Evolutionary conservation across 176 grass and related monocot genomes (phyloP), one percentile per base, ranked within the genome.

Genomic region (Cenchrus purpureus): DNA sequence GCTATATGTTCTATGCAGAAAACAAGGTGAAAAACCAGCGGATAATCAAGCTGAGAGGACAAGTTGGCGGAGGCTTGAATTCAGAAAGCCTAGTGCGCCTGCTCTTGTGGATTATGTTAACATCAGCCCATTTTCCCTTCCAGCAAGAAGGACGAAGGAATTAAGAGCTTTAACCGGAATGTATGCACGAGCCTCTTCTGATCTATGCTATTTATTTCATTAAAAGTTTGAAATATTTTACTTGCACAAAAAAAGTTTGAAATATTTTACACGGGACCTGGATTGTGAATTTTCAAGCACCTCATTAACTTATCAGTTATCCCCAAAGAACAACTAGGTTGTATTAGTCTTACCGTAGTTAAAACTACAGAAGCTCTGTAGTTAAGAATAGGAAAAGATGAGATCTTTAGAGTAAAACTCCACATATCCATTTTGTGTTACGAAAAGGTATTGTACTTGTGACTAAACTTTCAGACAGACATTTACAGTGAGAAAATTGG

Each of bases 151-250:
- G 70, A 99, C 94, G 0, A 94, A 95, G 63, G 97, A 99, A 52
- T 76, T 99, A 57, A 94, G 93, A 86, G 81, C 91, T 81, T 77
- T 99, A 84, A 92, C 82, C 80, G 93, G 93, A 91, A 96, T 93
- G 93, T 99, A 87, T 51, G n/a, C 68, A 49, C 78, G 19, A 60
- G 22, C 29, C 37, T 45, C 42, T 51, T 50, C 46, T 42, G 71
- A 20, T 65, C 32, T 20, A 63, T 57, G 20, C 20, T 73, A 58
- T 81, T 20, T 68, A 6, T 46, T 85, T 42, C 22, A 32, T 32
- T 32, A 32, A 71, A n/a, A 12, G 7, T 60, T 60, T 37, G 25
- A 60, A 29, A 58, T 45, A 79, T 83, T 79, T 32, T 5, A 52
- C 17, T 32, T 32, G 31, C 31, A 15, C 62, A 20, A 72, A 45